A percentile compares a stretch with the other conserved stretches of the same genome.
These are phyloP conservation scores for Penstemon newberryi DNA, from an alignment of 257 asterid genomes.

Conservation along the genomic window DNA sequence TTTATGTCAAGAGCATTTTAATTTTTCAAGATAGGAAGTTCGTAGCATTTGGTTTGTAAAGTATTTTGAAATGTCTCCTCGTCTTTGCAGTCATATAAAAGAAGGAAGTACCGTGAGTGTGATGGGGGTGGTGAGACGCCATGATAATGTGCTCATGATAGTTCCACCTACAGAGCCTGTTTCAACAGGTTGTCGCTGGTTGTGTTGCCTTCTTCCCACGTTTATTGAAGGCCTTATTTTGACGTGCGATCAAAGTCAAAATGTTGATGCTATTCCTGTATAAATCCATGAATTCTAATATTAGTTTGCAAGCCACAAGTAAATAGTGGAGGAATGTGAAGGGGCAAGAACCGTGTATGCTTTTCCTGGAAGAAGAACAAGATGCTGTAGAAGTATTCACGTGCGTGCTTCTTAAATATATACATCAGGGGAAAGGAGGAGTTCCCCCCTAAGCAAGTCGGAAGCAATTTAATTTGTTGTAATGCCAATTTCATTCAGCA, in stretches of 20 bases:
- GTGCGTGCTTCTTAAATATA: constrained; percentile 23
- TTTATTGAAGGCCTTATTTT: constrained; percentile 68
- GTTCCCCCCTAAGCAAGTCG: constrained; percentile 21
- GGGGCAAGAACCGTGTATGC: constrained; percentile 33
- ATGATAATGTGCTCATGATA: constrained; percentile 74
- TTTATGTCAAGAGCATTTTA: no score
- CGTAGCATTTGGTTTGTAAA: no score
- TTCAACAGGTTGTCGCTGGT: constrained; percentile 74
- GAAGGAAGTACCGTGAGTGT: constrained; percentile 80
- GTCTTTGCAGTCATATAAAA: constrained; percentile 55
- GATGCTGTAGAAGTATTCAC: constrained; percentile 22
- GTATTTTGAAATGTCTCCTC: not conserved
- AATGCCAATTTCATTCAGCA: not conserved
- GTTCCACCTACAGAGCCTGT: constrained; percentile 72
- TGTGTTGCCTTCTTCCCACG: constrained; percentile 69
- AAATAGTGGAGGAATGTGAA: constrained; percentile 36
- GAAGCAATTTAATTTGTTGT: not conserved
- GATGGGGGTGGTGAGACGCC: constrained; percentile 73
- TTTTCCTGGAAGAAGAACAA: constrained; percentile 34
- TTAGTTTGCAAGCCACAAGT: constrained; percentile 32
- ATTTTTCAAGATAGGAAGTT: no score
- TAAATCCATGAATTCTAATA: constrained; percentile 29
- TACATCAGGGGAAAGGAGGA: constrained; percentile 25
- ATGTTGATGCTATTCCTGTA: constrained; percentile 66
- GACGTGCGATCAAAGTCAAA: constrained; percentile 51